Percentiles rank a stretch among this genome's conserved stretches.
Conservation (phyloP, 2,329 filamentous ascomycete species). For the Fusarium chuoi region DNA sequence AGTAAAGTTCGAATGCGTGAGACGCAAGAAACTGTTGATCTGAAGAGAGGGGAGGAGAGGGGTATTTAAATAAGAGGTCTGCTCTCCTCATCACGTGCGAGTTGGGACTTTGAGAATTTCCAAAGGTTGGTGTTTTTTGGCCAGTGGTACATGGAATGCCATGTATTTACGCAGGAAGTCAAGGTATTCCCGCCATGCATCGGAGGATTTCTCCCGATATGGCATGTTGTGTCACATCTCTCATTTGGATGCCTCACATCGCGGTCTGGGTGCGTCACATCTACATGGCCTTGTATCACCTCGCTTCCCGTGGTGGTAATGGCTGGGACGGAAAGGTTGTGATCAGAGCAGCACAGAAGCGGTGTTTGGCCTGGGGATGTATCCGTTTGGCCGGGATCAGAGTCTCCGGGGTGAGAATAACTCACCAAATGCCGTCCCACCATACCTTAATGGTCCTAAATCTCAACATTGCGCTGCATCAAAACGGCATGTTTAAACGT, state of each 20-base stretch:
- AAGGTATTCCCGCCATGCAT: fast-evolving
- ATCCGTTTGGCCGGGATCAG: neutral
- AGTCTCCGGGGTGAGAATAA: neutral
- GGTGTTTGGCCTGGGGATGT: neutral
- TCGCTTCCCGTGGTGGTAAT: fast-evolving
- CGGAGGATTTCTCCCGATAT: neutral
- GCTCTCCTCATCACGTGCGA: neutral
- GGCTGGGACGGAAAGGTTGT: neutral
- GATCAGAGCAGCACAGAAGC: neutral
- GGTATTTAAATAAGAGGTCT: neutral
- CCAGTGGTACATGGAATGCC: neutral
- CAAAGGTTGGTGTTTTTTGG: neutral
- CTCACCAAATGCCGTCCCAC: neutral
- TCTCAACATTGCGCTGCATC: too few relatives aligned
- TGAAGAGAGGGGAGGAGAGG: neutral
- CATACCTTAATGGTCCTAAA: neutral
- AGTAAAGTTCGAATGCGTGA: neutral
- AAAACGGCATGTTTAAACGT: neutral
- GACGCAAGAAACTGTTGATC: neutral
- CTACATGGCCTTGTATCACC: neutral
- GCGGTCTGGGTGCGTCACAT: neutral
- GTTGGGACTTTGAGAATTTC: neutral
- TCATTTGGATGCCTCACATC: fast-evolving
- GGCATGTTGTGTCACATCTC: neutral
- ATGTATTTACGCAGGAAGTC: neutral